phyloP scores from a whole-genome alignment of 73 alveolate genomes.

The Blepharisma japonicum region DNA sequence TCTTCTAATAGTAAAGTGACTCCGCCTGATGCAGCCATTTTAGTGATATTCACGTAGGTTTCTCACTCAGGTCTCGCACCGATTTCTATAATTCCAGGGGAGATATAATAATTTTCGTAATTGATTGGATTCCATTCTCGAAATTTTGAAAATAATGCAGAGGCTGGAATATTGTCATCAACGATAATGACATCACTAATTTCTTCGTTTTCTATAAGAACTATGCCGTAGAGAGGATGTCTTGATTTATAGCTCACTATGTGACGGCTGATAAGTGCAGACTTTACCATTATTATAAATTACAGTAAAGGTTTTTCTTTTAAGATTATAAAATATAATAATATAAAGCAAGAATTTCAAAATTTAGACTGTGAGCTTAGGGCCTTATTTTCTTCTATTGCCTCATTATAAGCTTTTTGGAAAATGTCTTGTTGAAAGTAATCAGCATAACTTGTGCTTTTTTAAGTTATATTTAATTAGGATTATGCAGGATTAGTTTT shows the following conservation, averaged over 20 bases:
- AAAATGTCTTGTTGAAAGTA: too few relatives aligned
- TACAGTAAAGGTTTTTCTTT: too few relatives aligned
- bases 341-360: too few relatives aligned
- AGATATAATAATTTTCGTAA: neutral
- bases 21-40: slow-evolving; percentile 21
- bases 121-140: neutral
- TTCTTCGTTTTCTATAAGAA: neutral
- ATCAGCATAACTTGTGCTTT: too few relatives aligned
- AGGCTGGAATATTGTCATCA: neutral
- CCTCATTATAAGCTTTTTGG: too few relatives aligned
- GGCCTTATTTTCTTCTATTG: too few relatives aligned
- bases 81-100: neutral
- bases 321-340: too few relatives aligned
- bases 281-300: neutral
- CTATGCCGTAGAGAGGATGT: neutral
- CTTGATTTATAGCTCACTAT: neutral
- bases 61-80: slow-evolving; percentile 1
- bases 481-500: too few relatives aligned
- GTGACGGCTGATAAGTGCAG: slow-evolving; percentile 1
- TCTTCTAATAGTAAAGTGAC: slow-evolving; percentile 18
- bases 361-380: too few relatives aligned
- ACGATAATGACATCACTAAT: neutral
- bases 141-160: neutral
- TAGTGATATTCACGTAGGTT: neutral
- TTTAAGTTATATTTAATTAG: too few relatives aligned